Evolutionary conservation across 306 rosid genomes (phyloP).

Genomic region (Lotus japonicus): DNA sequence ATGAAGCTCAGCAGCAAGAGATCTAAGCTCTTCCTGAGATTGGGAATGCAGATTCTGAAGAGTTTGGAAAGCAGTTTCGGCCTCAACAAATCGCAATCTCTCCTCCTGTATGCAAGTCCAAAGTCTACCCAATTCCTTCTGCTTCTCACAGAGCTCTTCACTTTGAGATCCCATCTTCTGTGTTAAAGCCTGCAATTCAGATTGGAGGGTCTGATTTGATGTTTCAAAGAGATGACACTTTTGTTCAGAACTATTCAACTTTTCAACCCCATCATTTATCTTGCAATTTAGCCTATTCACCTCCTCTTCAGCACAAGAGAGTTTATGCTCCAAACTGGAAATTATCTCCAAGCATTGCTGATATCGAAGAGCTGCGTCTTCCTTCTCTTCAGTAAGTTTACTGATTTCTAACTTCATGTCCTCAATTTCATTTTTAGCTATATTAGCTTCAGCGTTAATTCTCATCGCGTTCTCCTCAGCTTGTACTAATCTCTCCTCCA

Average conservation of each 20-base stretch:
- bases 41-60: constrained; percentile 83
- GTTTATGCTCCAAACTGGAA: constrained; percentile 60
- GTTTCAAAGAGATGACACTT: constrained; percentile 56
- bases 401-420: constrained; percentile 48
- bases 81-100: constrained; percentile 65
- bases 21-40: constrained; percentile 86
- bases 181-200: constrained; percentile 63
- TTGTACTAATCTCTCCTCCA: constrained; percentile 43
- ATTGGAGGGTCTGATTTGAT: constrained; percentile 64
- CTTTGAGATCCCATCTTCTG: constrained; percentile 70
- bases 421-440: constrained; percentile 54
- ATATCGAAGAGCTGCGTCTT: constrained; percentile 67
- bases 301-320: constrained; percentile 57
- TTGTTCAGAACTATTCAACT: constrained; percentile 62
- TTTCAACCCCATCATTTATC: constrained; percentile 47
- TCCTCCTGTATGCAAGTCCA: constrained; percentile 86
- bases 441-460: constrained; percentile 43
- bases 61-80: constrained; percentile 92
- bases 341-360: constrained; percentile 64
- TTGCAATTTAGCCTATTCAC: constrained; percentile 46
- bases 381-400: constrained; percentile 64
- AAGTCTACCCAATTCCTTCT: constrained; percentile 80
- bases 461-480: constrained; percentile 61
- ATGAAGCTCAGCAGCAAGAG: constrained; percentile 58
- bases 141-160: constrained; percentile 82